Evolutionary conservation across 2,329 filamentous ascomycete genomes (phyloP).

Genomic region (Drechslerella coelobrocha): DNA sequence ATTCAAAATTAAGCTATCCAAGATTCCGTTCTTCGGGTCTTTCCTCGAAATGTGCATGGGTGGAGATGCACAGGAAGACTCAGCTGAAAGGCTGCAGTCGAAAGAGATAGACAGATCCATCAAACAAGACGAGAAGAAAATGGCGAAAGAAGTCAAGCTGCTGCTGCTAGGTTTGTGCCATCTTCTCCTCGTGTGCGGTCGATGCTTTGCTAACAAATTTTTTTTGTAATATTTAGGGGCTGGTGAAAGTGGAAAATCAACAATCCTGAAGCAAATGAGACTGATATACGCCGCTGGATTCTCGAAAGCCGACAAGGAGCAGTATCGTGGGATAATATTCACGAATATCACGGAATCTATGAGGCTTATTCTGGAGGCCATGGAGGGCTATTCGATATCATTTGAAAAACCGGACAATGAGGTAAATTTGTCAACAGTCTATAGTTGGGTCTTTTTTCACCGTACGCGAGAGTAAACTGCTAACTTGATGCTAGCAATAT

Average conservation of each 20-base stretch:
- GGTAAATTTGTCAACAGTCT: constrained; percentile 50
- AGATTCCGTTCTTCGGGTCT: constrained; percentile 50
- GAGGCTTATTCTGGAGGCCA: constrained; percentile 86
- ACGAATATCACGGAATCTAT: constrained; percentile 93
- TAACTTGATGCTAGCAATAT: constrained; percentile 64
- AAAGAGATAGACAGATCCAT: constrained; percentile 85
- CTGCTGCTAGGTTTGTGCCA: constrained; percentile 77
- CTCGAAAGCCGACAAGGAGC: constrained; percentile 83
- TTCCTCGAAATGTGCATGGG: constrained; percentile 70
- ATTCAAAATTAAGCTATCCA: constrained; percentile 51
- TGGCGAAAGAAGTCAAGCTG: constrained; percentile 90
- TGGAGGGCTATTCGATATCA: constrained; percentile 80
- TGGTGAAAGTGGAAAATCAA: constrained; percentile 94
- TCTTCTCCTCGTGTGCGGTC: neutral
- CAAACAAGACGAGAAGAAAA: constrained; percentile 83
- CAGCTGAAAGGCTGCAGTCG: constrained; percentile 62
- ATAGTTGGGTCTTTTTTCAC: too few relatives aligned
- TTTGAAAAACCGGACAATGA: constrained; percentile 82
- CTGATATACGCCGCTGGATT: constrained; percentile 95
- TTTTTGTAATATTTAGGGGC: constrained; percentile 70
- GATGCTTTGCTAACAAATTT: constrained; percentile 49
- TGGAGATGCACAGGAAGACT: constrained; percentile 61
- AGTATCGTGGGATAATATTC: constrained; percentile 95
- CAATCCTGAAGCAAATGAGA: constrained; percentile 98
- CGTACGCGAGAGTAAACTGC: too few relatives aligned